Base-by-base conservation (phyloP, 805 yeast species). In the Metschnikowia shivogae region DNA sequence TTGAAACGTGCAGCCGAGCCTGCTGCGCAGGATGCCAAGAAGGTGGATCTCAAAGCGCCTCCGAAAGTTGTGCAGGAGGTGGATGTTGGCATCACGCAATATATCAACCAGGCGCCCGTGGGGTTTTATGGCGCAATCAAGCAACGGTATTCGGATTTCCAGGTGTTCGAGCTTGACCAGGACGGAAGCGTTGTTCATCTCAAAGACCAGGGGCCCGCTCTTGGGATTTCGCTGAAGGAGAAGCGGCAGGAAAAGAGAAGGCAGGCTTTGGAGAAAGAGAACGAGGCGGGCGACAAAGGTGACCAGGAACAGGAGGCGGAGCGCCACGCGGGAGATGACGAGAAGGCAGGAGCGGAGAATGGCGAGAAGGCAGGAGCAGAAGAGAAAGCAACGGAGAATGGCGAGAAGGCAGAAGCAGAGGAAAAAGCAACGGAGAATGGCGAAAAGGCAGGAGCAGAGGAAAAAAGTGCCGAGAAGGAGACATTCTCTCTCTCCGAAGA, bases 101-200 rank as follows among this genome's bases (percentile, higher is more conserved):
- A 70, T 56, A 65, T 89, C 30, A 78, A 80, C 39, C 63, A 72
- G 8, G 47, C 46, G 22, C 46, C 59, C 31, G 59, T 58, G 2
- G 95, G 97, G 3, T 88, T 93, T 52, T 62, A 63, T 13, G 99
- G 98, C 2, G 74, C 77, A 11, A 72, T 93, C 56, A 93, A 93
- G 63, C 95, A 87, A 59, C 73, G 97, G 49, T 90, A 89, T 65
- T 84, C 96, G 10, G 99, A 93, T 62, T 93, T 93, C 62, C 75
- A 88, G 60, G 99, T 93, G 36, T 88, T 89, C 64, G 99, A 93
- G 64, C 84, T 93, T 45, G 84, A 74, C 48, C 55, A 66, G 27
- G 67, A 78, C 19, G 95, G 87, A 1, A 65, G 77, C 1, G 96
- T 89, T 1, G 77, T 90, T 10, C 90, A 83, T 61, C 71, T 93